phyloP scores from a whole-genome alignment of 352 stramenopile genomes.

The Phytopythium sindhum region DNA sequence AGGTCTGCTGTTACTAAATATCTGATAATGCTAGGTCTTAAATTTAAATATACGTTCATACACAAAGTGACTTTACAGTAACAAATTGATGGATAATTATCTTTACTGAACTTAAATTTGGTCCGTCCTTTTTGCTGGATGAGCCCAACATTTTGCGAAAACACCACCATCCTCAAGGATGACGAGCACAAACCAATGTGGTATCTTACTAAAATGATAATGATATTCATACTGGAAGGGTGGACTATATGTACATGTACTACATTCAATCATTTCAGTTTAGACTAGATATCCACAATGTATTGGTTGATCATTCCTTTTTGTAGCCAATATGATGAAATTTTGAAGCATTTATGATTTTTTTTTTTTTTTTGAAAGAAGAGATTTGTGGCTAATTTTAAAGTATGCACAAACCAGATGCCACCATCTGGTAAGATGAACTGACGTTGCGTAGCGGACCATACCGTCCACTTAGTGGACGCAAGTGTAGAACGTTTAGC shows the following conservation, averaged over 20 bases:
- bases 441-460: constrained; percentile 1
- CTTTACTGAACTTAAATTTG: constrained; percentile 5
- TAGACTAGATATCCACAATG: background rate
- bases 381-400: background rate
- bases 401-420: background rate
- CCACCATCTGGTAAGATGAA: constrained; percentile 1
- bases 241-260: too few relatives aligned
- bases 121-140: background rate
- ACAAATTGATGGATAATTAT: background rate
- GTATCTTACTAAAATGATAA: too few relatives aligned
- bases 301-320: background rate
- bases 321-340: background rate
- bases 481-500: constrained; percentile 3
- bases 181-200: background rate
- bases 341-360: background rate
- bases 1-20: too few relatives aligned
- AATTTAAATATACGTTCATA: too few relatives aligned
- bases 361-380: background rate
- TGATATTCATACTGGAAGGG: too few relatives aligned
- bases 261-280: background rate
- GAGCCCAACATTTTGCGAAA: background rate
- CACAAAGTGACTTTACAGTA: too few relatives aligned
- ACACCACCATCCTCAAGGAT: background rate
- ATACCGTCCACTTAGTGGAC: constrained; percentile 7
- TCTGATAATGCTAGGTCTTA: too few relatives aligned